Evolutionary conservation across 1,139 yeast genomes (phyloP).

Genomic region (Geotrichum bryndzae): DNA sequence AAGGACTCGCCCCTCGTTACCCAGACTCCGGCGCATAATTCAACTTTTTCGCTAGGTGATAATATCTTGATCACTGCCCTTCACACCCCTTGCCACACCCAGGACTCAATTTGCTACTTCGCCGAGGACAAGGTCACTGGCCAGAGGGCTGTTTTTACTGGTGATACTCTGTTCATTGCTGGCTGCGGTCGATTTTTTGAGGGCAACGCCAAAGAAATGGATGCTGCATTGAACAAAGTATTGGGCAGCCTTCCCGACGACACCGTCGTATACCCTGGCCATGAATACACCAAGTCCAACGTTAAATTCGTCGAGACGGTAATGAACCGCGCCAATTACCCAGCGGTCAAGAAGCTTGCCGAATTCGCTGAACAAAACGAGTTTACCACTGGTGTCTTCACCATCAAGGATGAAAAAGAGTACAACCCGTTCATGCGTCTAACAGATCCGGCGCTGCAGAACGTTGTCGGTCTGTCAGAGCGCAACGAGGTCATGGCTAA

Average conservation of each 20-base stretch:
- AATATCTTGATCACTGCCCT: constrained; percentile 66
- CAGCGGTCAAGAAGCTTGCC: constrained; percentile 51
- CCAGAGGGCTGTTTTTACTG: constrained; percentile 79
- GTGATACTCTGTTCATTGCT: constrained; percentile 87
- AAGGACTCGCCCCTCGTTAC: constrained; percentile 66
- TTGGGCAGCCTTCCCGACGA: constrained; percentile 59
- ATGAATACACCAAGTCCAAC: constrained; percentile 85
- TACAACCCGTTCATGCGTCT: constrained; percentile 90
- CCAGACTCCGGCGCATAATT: constrained; percentile 57
- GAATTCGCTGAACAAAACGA: constrained; percentile 51
- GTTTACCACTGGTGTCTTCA: constrained; percentile 74
- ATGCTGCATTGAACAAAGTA: constrained; percentile 52
- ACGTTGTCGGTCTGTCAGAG: constrained; percentile 41
- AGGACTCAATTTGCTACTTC: constrained; percentile 85
- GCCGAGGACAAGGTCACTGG: constrained; percentile 56
- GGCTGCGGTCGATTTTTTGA: constrained; percentile 98
- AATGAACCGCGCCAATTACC: constrained; percentile 38
- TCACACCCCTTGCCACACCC: constrained; percentile 97
- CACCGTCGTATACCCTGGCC: constrained; percentile 81
- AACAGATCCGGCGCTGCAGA: constrained; percentile 49
- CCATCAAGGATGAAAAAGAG: constrained; percentile 72
- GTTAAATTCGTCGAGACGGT: constrained; percentile 68
- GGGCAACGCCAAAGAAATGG: constrained; percentile 81
- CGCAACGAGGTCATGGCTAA: constrained; percentile 55
- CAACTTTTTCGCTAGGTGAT: constrained; percentile 47